Evolutionary conservation across 2,329 filamentous ascomycete genomes (phyloP), one percentile per base, ranked within the genome.

Genomic region (Alternaria ethzedia): DNA sequence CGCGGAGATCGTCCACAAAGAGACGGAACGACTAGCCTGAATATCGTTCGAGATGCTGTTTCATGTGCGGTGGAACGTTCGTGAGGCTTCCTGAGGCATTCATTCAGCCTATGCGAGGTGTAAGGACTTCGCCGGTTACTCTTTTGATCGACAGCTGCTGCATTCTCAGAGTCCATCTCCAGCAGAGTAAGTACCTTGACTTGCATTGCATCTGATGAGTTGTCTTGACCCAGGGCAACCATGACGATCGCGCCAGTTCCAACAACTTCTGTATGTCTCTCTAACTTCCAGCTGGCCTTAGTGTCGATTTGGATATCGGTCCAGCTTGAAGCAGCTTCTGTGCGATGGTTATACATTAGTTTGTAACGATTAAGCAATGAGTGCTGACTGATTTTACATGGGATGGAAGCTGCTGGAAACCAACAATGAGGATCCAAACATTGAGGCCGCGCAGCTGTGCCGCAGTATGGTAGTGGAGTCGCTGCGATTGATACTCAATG

Each of bases 401-500:
- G 26, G 26, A 28, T 28, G 26, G 26, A 28, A 28, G 26, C 26
- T 28, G 26, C 26, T 28, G 26, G 26, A 28, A 28, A 28, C 26
- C 26, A 92, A 93, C 1, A 93, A 30, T 32, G 28, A 32, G 13
- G 72, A 97, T 91, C 80, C 88, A 97, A 49, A 93, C 92, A 75
- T 97, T 93, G 6, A 93, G 20, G 7, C 28, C 32, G 20, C n/a
- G 15, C 21, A 9, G 89, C 71, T 94, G 90, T 73, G 89, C 32
- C 32, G 32, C 32, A 36, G 15, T 36, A 36, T 36, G 15, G 2
- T 36, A 8, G 32, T 36, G 15, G 32, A 36, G 32, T 36, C 12
- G 15, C 97, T 97, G 69, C 93, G 89, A 80, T 97, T 93, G 49
- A 97, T 91, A 61, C 94, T 93, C 77, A 97, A 97, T 1, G 93